Evolutionary conservation across 352 stramenopile genomes (phyloP).

Genomic region (Globisporangium paroecandrum): DNA sequence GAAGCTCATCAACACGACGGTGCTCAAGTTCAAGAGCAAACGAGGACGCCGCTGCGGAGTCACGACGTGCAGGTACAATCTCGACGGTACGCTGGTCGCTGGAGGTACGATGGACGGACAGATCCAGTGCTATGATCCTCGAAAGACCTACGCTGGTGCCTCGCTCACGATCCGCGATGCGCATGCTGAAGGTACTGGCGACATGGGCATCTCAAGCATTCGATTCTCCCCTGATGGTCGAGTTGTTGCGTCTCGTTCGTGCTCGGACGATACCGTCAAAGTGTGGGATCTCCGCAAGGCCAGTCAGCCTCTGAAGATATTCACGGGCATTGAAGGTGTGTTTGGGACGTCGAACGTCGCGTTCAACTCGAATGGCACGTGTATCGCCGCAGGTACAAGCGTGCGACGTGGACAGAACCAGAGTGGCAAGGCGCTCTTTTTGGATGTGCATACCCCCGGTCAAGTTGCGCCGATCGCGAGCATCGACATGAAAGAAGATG

Average conservation of each 20-base stretch:
- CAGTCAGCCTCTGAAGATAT: slow-evolving; percentile 58
- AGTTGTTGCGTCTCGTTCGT: slow-evolving; percentile 64
- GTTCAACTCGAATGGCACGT: slow-evolving; percentile 74
- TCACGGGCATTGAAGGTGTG: slow-evolving; percentile 54
- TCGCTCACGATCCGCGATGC: slow-evolving; percentile 61
- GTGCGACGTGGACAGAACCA: slow-evolving; percentile 63
- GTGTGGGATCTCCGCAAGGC: slow-evolving; percentile 79
- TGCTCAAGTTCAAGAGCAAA: slow-evolving; percentile 83
- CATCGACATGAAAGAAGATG: slow-evolving; percentile 72
- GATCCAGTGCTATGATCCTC: slow-evolving; percentile 72
- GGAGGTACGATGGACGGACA: slow-evolving; percentile 77
- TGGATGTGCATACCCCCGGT: slow-evolving; percentile 67
- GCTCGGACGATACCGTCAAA: slow-evolving; percentile 75
- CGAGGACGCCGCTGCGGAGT: slow-evolving; percentile 67
- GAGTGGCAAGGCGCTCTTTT: slow-evolving; percentile 58
- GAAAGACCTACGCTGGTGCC: slow-evolving; percentile 64
- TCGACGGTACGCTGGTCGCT: slow-evolving; percentile 55
- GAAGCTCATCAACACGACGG: slow-evolving; percentile 78
- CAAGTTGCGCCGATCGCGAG: slow-evolving; percentile 46
- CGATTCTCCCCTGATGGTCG: slow-evolving; percentile 70
- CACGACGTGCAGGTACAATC: slow-evolving; percentile 67
- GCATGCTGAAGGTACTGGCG: slow-evolving; percentile 64
- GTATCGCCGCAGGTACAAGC: slow-evolving; percentile 60
- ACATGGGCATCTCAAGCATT: slow-evolving; percentile 68
- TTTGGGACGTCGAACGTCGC: slow-evolving; percentile 78